phyloP scores from a whole-genome alignment of 2,329 filamentous ascomycete species.

The Aspergillus sergii region DNA sequence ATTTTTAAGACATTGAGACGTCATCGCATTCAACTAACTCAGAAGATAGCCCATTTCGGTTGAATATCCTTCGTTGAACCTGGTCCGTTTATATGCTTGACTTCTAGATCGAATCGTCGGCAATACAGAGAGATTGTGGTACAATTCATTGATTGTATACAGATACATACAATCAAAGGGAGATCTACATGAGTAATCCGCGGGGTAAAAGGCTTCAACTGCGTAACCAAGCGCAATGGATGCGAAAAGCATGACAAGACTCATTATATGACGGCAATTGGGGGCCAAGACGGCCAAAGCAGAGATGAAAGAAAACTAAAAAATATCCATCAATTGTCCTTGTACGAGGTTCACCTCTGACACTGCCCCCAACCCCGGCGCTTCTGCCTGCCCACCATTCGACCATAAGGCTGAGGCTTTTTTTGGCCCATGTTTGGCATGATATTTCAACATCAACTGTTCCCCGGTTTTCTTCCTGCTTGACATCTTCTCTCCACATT shows the following conservation, averaged over 20 bases:
- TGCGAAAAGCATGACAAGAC: neutral
- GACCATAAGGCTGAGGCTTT: slow-evolving; percentile 1
- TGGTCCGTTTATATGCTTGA: neutral
- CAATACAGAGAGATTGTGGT: neutral
- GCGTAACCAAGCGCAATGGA: neutral
- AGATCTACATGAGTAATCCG: neutral
- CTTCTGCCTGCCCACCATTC: slow-evolving; percentile 4
- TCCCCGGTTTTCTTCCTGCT: neutral
- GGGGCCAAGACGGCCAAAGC: neutral
- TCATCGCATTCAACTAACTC: slow-evolving; percentile 1
- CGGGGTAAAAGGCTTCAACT: neutral
- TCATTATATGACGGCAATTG: neutral
- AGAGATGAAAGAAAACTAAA: slow-evolving; percentile 1
- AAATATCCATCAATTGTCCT: neutral
- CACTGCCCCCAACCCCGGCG: slow-evolving; percentile 2
- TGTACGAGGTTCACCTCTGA: neutral
- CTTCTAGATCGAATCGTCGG: neutral
- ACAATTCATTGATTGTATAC: neutral
- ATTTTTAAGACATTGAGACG: slow-evolving; percentile 5
- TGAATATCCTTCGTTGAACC: neutral
- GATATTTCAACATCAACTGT: neutral
- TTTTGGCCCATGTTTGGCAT: neutral
- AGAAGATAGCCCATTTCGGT: neutral
- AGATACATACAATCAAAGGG: neutral
- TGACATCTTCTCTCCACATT: neutral